A percentile compares a stretch with the other conserved stretches of the same genome.
Conservation (phyloP, 305 asterid genomes). For the Plantago coronopus region DNA sequence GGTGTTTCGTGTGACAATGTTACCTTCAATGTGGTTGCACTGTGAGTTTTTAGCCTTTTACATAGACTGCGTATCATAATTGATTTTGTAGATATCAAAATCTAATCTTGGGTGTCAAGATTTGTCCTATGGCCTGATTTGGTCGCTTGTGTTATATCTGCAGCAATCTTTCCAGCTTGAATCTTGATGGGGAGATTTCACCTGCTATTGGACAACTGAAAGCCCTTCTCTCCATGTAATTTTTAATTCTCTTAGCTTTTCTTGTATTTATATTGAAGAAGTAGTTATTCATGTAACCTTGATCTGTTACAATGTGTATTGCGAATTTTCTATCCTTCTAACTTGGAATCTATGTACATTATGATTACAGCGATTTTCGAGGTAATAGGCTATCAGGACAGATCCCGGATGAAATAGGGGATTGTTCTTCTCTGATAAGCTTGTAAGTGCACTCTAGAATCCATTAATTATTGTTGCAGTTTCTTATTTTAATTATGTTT, state of each 20-base stretch:
- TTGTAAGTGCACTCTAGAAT: slow-evolving; percentile 33
- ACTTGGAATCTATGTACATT: not conserved
- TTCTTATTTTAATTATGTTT: not conserved
- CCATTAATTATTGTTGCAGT: not conserved
- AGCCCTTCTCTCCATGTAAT: slow-evolving; percentile 61
- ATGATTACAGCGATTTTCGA: slow-evolving; percentile 56
- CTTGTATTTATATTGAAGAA: no score
- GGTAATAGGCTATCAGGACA: slow-evolving; percentile 83
- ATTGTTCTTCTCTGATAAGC: slow-evolving; percentile 64
- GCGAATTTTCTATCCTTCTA: not conserved
- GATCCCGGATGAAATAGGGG: slow-evolving; percentile 98
- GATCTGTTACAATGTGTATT: not conserved
- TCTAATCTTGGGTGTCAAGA: not conserved
- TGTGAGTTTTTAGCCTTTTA: slow-evolving; percentile 40
- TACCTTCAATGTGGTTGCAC: slow-evolving; percentile 78
- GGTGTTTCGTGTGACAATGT: slow-evolving; percentile 85
- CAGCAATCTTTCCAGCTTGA: slow-evolving; percentile 51
- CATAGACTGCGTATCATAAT: not conserved
- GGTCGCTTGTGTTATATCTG: not conserved
- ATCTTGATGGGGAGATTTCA: slow-evolving; percentile 56
- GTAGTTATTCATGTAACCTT: no score
- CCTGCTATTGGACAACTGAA: slow-evolving; percentile 85
- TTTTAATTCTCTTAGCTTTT: not conserved
- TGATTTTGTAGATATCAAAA: not conserved
- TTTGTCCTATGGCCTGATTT: slow-evolving; percentile 3